Percentiles rank a stretch among this genome's conserved stretches.
These are phyloP conservation scores for Fusarium tuaranense DNA, from an alignment of 2,329 filamentous ascomycete genomes.

Conservation along the genomic window DNA sequence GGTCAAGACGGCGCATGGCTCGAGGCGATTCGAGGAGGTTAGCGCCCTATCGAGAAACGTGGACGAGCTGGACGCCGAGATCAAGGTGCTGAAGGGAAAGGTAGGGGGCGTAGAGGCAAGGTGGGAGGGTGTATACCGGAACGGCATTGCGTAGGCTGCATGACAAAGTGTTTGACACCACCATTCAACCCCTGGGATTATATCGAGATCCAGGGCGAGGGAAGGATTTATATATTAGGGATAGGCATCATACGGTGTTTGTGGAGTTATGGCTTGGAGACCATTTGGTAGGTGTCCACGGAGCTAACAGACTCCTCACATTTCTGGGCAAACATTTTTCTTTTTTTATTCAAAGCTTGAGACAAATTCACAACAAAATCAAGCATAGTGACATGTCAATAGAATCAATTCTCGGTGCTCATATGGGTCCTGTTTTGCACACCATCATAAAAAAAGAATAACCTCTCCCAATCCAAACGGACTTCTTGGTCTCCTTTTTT, in stretches of 20 bases:
- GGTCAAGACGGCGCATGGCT: slow-evolving; percentile 80
- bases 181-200: background rate
- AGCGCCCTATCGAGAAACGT: slow-evolving; percentile 81
- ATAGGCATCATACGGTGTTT: slow-evolving; percentile 53
- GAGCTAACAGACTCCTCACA: slow-evolving; percentile 14
- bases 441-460: slow-evolving; percentile 22
- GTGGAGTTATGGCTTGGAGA: slow-evolving; percentile 28
- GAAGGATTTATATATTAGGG: slow-evolving; percentile 12
- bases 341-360: background rate
- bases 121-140: slow-evolving; percentile 65
- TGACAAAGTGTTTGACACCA: background rate
- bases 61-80: slow-evolving; percentile 85
- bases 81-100: slow-evolving; percentile 73
- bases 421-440: slow-evolving; percentile 17
- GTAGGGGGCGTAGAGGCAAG: slow-evolving; percentile 73
- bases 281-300: slow-evolving; percentile 3
- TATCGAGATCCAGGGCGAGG: background rate
- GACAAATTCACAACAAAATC: background rate
- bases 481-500: background rate
- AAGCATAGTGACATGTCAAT: background rate
- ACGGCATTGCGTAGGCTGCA: slow-evolving; percentile 39
- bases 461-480: slow-evolving; percentile 7
- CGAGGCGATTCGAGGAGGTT: slow-evolving; percentile 88
- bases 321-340: background rate
- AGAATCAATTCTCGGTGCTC: slow-evolving; percentile 27